Evolutionary conservation across 495 filamentous ascomycete species (phyloP).

Genomic region (Glarea lozoyensis): DNA sequence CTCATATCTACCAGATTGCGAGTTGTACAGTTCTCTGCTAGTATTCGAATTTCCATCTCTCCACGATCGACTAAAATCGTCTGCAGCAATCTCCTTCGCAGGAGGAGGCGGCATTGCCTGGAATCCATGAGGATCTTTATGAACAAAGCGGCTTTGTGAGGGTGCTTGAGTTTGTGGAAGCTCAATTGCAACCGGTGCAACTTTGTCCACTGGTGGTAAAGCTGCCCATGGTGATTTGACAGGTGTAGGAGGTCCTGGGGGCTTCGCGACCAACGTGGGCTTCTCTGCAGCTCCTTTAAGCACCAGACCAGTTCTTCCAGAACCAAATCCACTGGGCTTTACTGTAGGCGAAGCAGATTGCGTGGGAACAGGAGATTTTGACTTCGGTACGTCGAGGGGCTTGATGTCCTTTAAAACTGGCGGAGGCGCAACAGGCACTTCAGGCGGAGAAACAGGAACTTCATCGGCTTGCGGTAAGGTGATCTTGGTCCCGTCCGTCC

Average conservation of each 20-base stretch:
- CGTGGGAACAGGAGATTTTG: conserved; percentile 27
- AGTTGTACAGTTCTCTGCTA: conserved; percentile 81
- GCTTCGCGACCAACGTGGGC: conserved; percentile 69
- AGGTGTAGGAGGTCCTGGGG: conserved; percentile 58
- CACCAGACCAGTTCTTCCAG: conserved; percentile 42
- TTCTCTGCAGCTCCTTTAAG: conserved; percentile 64
- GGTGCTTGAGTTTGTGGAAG: conserved; percentile 17
- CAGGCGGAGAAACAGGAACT: conserved; percentile 24
- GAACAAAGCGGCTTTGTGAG: conserved; percentile 19
- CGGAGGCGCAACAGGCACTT: conserved; percentile 29
- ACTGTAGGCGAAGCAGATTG: conserved; percentile 29
- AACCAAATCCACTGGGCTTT: conserved; percentile 29
- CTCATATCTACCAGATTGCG: conserved; percentile 88
- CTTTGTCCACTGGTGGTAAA: conserved; percentile 74
- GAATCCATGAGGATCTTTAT: conserved; percentile 28
- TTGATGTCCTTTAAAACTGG: conserved; percentile 23
- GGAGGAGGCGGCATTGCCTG: conserved; percentile 36
- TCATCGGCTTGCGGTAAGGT: conserved; percentile 60
- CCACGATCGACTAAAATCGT: conserved; percentile 87
- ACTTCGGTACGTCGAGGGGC: conserved; percentile 28
- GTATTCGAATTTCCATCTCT: conserved; percentile 51
- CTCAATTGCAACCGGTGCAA: conserved; percentile 56
- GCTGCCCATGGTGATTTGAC: conserved; percentile 87
- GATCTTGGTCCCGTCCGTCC: conserved; percentile 95
- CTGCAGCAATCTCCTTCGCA: conserved; percentile 78